Conservation (phyloP, 805 yeast genomes). For the Kodamaea fukazawae region DNA sequence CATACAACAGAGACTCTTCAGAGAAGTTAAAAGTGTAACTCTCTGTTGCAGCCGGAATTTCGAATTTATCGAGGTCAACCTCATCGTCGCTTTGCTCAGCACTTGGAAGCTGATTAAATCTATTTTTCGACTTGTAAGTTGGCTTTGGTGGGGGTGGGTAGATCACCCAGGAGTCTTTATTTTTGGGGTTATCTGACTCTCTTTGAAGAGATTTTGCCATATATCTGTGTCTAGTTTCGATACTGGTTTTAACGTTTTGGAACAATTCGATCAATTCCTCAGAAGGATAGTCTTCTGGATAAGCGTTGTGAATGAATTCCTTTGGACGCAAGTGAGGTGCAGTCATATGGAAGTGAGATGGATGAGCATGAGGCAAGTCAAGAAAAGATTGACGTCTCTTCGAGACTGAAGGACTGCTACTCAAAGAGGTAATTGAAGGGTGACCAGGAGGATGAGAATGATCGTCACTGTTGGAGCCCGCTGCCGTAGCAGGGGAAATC, state of each 20-base stretch:
- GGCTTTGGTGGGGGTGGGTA: constrained; percentile 96
- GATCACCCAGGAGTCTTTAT: constrained; percentile 65
- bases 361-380: constrained; percentile 29
- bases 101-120: constrained; percentile 45
- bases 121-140: constrained; percentile 60
- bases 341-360: constrained; percentile 7
- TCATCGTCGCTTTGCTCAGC: constrained; percentile 37
- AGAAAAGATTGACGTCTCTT: constrained; percentile 38
- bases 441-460: constrained; percentile 5
- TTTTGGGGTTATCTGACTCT: constrained; percentile 81
- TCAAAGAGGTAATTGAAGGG: constrained; percentile 45
- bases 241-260: constrained; percentile 59
- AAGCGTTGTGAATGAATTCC: constrained; percentile 14
- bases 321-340: constrained; percentile 10
- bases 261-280: constrained; percentile 65
- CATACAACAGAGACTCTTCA: constrained; percentile 61
- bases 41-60: constrained; percentile 50
- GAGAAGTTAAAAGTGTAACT: constrained; percentile 46
- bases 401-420: constrained; percentile 14
- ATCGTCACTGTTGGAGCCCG: constrained; percentile 6
- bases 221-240: constrained; percentile 74
- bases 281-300: constrained; percentile 57
- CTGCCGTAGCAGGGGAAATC: constrained; percentile 2
- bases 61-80: constrained; percentile 55
- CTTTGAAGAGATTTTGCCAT: constrained; percentile 68